Percentiles rank a stretch among this genome's conserved stretches.
Evolutionary conservation across 2,329 filamentous ascomycete species (phyloP).

Genomic region (Conoideocrella luteorostrata): DNA sequence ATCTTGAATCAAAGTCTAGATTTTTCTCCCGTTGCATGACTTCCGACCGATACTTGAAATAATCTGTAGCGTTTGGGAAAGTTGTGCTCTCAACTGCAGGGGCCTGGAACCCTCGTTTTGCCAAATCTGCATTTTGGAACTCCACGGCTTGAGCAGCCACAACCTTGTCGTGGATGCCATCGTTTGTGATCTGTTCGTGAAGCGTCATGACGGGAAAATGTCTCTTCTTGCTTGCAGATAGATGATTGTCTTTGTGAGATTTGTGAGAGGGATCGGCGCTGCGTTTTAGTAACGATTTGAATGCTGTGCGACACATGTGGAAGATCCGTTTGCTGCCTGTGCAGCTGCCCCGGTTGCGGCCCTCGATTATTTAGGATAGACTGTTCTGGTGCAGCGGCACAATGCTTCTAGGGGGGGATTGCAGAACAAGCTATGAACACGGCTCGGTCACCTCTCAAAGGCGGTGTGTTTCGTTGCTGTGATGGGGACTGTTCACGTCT

Average conservation of each 20-base stretch:
- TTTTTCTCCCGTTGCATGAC: conserved; percentile 22
- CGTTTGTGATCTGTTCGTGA: not conserved
- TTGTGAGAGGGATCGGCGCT: conserved; percentile 1
- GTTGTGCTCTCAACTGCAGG: not conserved
- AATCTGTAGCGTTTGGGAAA: not conserved
- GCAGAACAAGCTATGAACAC: no score
- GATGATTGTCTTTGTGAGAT: not conserved
- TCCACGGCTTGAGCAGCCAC: conserved; percentile 1
- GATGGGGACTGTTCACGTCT: no score
- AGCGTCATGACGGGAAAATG: not conserved
- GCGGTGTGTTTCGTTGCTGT: no score
- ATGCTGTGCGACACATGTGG: no score
- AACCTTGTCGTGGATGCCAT: not conserved
- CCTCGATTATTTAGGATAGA: no score
- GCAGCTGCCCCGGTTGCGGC: no score
- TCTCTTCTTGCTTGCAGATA: not conserved
- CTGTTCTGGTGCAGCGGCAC: no score
- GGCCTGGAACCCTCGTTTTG: not conserved
- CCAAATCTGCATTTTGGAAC: not conserved
- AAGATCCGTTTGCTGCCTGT: no score
- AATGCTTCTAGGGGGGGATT: no score
- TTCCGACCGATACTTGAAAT: not conserved
- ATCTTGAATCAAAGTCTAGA: conserved; percentile 35
- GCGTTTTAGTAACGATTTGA: no score
- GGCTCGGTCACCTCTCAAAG: no score